Base-by-base conservation (phyloP, 2,329 filamentous ascomycete genomes). In the Dendryphion nanum region DNA sequence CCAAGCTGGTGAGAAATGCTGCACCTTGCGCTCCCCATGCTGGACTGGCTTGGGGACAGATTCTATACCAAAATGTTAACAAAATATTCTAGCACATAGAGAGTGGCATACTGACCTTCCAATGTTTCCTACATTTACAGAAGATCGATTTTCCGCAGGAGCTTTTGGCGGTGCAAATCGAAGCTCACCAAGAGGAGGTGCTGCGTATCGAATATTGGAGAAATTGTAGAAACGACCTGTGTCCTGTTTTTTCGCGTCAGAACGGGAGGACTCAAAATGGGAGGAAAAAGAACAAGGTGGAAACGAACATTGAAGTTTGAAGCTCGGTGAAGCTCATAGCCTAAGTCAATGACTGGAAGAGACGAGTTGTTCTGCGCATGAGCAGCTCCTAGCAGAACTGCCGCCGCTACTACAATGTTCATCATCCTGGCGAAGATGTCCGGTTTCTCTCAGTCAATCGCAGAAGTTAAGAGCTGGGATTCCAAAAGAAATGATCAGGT, bases 151-250 rank as follows among this genome's bases (percentile, higher is more conserved):
- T 30, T 58, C 47, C 6, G 57, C 57, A 3, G 73, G 72, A 7
- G 61, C 47, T 16, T 63, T 59, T 3, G 77, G 76, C 19, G 70
- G 68, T 14, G 65, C 65, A 45, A 77, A 80, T 17, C 77, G 66
- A 30, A 77, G 55, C 12, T 75, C 50, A 7, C 73, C 76, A 2
- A 74, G 44, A 1, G 77, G 77, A 12, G 77, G 70, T 18, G 73
- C 72, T 5, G 75, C 77, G 55, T 74, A 81, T 30, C 76, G 70
- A 44, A 80, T 78, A 48, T 80, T 78, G 36, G 63, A 71, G 59
- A 80, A 80, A 44, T 73, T 76, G 57, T 77, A 79, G 44, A 72
- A 64, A 16, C 63, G 56, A n/a, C 57, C 57, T 1, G 69, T 60
- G 41, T 61, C 51, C 67, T 64, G 32, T 10, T 14, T 7, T n/a